Evolutionary conservation across 2,329 filamentous ascomycete species (phyloP), one percentile per base, ranked within the genome.

Genomic region (Cercospora beticola): DNA sequence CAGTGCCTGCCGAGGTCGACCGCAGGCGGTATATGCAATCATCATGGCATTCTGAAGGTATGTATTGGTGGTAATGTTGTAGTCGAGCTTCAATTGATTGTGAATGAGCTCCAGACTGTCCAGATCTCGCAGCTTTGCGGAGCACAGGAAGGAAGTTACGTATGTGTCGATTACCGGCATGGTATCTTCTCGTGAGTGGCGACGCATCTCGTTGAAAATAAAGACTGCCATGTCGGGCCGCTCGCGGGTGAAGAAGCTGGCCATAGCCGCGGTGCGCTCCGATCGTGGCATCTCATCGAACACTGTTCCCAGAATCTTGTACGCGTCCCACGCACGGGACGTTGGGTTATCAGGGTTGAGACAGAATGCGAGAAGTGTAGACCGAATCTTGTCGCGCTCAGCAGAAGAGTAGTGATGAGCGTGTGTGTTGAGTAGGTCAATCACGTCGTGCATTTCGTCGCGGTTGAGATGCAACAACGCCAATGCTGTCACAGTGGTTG

Each of bases 61-160:
- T 0, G 94, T 98, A 73, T 87, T 89, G 4, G 90, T 86, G 73
- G 94, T 89, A 43, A 98, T 86, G 52, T 88, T 87, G n/a, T 89
- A 86, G 78, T 99, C 95, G 79, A 97, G 89, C 81, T 97, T 98
- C 73, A 97, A 85, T 88, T 97, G 94, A 77, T 97, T 97, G 82
- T 97, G 91, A 2, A 97, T 87, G 70, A 91, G 87, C 68, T 89
- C 87, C 21, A 97, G 82, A 52, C 88, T 89, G 66, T 92, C 88
- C 1, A 78, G 62, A 57, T 80, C 78, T 33, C 71, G 70, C 3
- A 77, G 64, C 57, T 72, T 73, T 5, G 76, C 77, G 26, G 97
- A 86, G 2, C 93, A 92, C 68, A 92, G 87, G 67, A 98, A 90
- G 70, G 90, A 94, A 36, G 85, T 82, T 3, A 92, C 86, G 77